phyloP scores from a whole-genome alignment of 2,329 filamentous ascomycete genomes.

The Westerdykella ornata region DNA sequence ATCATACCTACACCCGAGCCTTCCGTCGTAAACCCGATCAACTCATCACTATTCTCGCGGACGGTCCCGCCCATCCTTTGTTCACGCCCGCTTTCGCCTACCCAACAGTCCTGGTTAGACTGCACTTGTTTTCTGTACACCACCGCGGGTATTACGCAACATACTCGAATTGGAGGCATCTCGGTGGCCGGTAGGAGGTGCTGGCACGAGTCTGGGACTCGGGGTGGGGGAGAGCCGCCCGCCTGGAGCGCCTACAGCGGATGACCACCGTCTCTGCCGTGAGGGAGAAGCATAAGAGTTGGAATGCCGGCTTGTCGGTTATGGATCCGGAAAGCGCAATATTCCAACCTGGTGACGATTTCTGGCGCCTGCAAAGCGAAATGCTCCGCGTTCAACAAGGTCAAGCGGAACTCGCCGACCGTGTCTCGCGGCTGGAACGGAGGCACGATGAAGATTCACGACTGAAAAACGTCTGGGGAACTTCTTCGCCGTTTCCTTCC shows the following conservation, averaged over 20 bases:
- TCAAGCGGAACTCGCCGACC: slow-evolving; percentile 56
- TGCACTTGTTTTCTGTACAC: neutral
- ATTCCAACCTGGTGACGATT: slow-evolving; percentile 58
- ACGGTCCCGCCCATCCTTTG: no score
- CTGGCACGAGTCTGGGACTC: slow-evolving; percentile 15
- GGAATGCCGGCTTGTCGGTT: slow-evolving; percentile 29
- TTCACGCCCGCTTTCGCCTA: no score
- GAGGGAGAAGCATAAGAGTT: slow-evolving; percentile 4
- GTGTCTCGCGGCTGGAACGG: slow-evolving; percentile 55
- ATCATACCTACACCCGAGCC: no score
- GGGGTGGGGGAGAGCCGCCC: slow-evolving; percentile 15
- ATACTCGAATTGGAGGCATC: slow-evolving; percentile 1
- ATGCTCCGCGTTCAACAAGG: slow-evolving; percentile 55
- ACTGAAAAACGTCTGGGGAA: slow-evolving; percentile 80
- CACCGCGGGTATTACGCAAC: neutral
- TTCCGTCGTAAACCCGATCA: no score
- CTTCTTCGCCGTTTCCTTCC: slow-evolving; percentile 79
- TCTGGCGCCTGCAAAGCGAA: slow-evolving; percentile 59
- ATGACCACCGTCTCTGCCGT: neutral
- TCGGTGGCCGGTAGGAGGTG: slow-evolving; percentile 11
- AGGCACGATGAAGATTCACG: slow-evolving; percentile 57
- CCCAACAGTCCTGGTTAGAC: no score
- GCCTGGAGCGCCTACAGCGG: slow-evolving; percentile 1
- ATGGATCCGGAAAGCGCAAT: slow-evolving; percentile 59
- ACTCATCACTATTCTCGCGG: no score